Evolutionary conservation across 768 basidiomycete genomes (phyloP).

Genomic region (Auricularia heimuer): DNA sequence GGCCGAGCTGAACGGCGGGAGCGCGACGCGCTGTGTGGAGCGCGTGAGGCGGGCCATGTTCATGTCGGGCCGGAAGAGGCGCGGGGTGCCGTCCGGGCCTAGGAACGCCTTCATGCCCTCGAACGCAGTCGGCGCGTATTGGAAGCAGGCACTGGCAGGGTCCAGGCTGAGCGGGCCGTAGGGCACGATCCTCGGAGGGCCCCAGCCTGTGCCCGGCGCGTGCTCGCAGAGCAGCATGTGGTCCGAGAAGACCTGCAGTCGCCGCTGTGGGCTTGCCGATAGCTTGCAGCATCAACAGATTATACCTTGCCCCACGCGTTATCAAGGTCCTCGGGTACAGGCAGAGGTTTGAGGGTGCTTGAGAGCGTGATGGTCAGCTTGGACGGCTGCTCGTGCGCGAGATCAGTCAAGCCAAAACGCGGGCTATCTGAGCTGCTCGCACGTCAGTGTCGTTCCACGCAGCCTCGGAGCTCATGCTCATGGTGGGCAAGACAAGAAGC

Average conservation of each 20-base stretch:
- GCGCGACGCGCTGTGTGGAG: slow-evolving; percentile 59
- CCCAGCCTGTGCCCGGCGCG: slow-evolving; percentile 42
- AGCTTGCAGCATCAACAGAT: slow-evolving; percentile 11
- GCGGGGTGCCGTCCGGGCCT: slow-evolving; percentile 58
- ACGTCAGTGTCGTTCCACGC: neutral
- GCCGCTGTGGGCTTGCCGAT: neutral
- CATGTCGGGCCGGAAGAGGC: slow-evolving; percentile 72
- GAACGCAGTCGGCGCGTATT: slow-evolving; percentile 51
- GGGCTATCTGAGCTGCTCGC: neutral
- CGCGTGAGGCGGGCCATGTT: slow-evolving; percentile 77
- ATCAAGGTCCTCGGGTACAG: slow-evolving; percentile 33
- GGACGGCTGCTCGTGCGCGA: slow-evolving; percentile 34
- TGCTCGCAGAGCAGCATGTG: slow-evolving; percentile 56
- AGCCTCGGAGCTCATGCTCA: too few relatives aligned
- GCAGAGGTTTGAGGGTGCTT: slow-evolving; percentile 40
- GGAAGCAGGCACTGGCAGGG: slow-evolving; percentile 44
- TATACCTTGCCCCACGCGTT: slow-evolving; percentile 44
- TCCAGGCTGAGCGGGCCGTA: slow-evolving; percentile 53
- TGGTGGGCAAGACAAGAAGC: too few relatives aligned
- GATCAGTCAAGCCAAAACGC: neutral
- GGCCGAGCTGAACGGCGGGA: slow-evolving; percentile 48
- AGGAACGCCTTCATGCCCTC: slow-evolving; percentile 70
- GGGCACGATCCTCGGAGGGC: slow-evolving; percentile 60
- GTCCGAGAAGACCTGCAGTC: slow-evolving; percentile 50
- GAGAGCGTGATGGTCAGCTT: slow-evolving; percentile 41